Conservation (phyloP, 1,284 basidiomycete species). For the Apiotrichum porosum region DNA sequence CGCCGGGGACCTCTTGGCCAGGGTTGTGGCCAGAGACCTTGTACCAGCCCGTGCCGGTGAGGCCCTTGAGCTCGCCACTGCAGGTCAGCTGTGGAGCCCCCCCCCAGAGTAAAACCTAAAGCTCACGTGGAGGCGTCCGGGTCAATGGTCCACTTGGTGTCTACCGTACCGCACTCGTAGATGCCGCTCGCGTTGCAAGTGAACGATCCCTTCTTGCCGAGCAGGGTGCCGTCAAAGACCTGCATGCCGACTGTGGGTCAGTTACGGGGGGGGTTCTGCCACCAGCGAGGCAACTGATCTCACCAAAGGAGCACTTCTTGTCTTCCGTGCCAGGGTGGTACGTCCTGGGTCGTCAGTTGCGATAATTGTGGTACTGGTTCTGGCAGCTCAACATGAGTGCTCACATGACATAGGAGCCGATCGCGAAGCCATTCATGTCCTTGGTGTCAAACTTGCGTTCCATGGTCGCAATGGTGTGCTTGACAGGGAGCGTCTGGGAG, state of each 20-base stretch:
- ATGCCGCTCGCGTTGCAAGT: not conserved
- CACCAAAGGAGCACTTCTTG: not conserved
- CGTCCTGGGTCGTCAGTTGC: not conserved
- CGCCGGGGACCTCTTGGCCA: no score
- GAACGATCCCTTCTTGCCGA: slow-evolving; percentile 2
- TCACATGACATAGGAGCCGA: not conserved
- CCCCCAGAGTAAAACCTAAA: no score
- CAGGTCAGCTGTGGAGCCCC: no score
- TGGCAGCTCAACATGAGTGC: no score
- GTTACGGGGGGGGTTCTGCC: not conserved
- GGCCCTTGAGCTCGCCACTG: no score
- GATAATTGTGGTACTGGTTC: no score
- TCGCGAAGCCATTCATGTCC: not conserved
- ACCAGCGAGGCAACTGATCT: not conserved
- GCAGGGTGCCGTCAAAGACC: not conserved
- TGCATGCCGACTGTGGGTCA: not conserved
- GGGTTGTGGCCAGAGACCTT: no score
- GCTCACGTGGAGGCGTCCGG: slow-evolving; percentile 2
- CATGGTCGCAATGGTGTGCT: not conserved
- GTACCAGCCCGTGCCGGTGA: no score
- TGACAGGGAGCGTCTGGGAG: not conserved
- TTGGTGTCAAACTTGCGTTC: not conserved
- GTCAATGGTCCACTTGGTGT: not conserved
- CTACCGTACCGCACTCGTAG: not conserved
- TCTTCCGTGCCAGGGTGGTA: not conserved